Base-by-base conservation (phyloP, 169 alveolate genomes). In the Cryptosporidium sp. region DNA sequence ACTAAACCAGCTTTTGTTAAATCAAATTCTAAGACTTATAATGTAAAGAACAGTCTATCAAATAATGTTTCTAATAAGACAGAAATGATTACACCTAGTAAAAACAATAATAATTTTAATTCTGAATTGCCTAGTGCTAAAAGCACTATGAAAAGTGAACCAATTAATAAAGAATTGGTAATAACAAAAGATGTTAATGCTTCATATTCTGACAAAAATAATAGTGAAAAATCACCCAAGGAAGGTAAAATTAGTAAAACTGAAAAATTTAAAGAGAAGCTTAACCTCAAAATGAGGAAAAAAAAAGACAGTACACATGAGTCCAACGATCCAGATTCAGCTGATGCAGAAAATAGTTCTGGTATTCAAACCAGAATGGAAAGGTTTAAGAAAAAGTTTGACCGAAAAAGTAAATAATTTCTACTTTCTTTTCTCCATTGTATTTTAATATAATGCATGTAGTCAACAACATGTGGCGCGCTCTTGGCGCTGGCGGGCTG, bases 251-350 rank as follows among this genome's bases (percentile, higher is more conserved):
- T 80, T 1, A 80, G 75, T 14, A 80, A 60, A 80, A 80, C 69
- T n/a, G 89, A 62, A 60, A 80, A 51, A 42, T 48, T 80, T 21
- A 80, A 45, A 7, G 65, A 70, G 67, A 48, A 70, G 67, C 67
- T 56, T 18, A 70, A 45, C 35, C 44, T 70, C 37, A 18, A 52
- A 70, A 70, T 35, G 35, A 70, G 65, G 44, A 45, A n/a, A 44
- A 65, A 65, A 52, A 65, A 65, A 10, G 51, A 65, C 23, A 31
- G 51, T 10, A 51, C 1, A 65, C 21, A 29, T 60, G 69, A 60
- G 0, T 10, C 18, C 2, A 31, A 31, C 53, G 51, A 65, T 37
- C 16, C 23, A 4, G 72, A 65, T 29, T 65, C 52, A 5, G 72
- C 52, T 8, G 72, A 37, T 1, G 53, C 26, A 9, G 72, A 18